Base-by-base conservation (phyloP, 2,329 filamentous ascomycete genomes). In the Colletotrichum aenigma region DNA sequence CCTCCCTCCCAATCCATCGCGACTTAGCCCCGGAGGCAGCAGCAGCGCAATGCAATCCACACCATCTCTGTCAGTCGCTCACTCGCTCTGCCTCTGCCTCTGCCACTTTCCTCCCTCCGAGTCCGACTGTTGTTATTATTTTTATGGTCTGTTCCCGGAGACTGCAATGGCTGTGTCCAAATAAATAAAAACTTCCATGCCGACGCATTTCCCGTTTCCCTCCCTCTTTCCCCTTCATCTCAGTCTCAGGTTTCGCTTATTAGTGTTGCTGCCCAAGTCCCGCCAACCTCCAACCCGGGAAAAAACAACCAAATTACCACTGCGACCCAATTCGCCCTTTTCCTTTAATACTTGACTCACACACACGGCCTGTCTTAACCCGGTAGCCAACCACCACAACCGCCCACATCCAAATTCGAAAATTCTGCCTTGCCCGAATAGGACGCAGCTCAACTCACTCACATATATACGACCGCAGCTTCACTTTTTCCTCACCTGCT, bases 311-410 rank as follows among this genome's bases (percentile, higher is more conserved):
- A 68, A 71, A 76, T 30, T 66, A 58, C 64, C 43, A 66, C 69
- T 73, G 64, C 64, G 56, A 73, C 71, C 71, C 60, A 48, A 69
- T 69, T 74, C 74, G 70, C 34, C 74, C 58, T 70, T 67, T 67
- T 72, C 69, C 62, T 71, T 74, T 73, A 69, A 74, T 76, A 76
- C 74, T 76, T 76, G 74, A 76, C 70, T 76, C 74, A 76, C 60
- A 71, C 68, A 55, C 74, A 30, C 70, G 70, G 73, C 70, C 24
- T 68, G 70, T 73, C 66, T 76, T 61, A 76, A 76, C 70, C 70
- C 24, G 61, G 26, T 48, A 52, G 58, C 74, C 69, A 66, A 65
- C 70, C 70, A 73, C 69, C 69, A 58, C 73, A 62, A 66, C 30
- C 74, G 64, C 70, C 64, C 65, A 69, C 70, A 65, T 76, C 34